These are phyloP conservation scores for Cicer cuneatum DNA, from an alignment of 306 rosid genomes.

Conservation along the genomic window DNA sequence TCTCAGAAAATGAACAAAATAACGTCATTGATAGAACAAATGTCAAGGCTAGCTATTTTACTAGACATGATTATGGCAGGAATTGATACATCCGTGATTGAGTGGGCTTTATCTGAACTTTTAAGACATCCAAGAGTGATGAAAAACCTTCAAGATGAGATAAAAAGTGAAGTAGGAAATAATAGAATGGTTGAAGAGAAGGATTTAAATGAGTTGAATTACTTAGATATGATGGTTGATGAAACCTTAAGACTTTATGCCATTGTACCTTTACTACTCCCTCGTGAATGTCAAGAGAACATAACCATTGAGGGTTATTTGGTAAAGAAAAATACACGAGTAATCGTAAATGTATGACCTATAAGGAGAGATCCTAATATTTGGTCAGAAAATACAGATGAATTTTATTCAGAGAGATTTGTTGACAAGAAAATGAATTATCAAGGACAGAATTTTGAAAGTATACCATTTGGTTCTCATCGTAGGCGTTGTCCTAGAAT, in stretches of 20 bases:
- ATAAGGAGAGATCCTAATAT: not conserved
- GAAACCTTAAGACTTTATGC: not conserved
- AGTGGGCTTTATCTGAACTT: not conserved
- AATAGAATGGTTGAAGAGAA: not conserved
- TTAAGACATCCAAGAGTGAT: not conserved
- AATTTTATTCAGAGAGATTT: not conserved
- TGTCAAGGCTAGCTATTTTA: not conserved
- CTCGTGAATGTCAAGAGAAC: not conserved
- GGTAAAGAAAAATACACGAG: not conserved
- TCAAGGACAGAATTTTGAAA: not conserved
- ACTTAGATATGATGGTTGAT: not conserved
- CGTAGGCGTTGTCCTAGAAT: not conserved
- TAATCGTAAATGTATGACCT: not conserved
- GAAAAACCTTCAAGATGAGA: not conserved
- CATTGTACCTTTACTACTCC: not conserved
- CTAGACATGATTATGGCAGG: not conserved
- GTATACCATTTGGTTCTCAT: constrained; percentile 3
- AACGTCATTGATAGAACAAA: not conserved
- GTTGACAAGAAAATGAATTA: not conserved
- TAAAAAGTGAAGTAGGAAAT: not conserved
- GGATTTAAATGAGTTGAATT: not conserved
- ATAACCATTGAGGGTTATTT: not conserved
- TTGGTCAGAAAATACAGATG: not conserved
- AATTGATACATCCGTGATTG: not conserved
- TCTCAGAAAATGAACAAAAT: not conserved